Conservation (phyloP, 306 rosid genomes). For the Acacia crassicarpa region DNA sequence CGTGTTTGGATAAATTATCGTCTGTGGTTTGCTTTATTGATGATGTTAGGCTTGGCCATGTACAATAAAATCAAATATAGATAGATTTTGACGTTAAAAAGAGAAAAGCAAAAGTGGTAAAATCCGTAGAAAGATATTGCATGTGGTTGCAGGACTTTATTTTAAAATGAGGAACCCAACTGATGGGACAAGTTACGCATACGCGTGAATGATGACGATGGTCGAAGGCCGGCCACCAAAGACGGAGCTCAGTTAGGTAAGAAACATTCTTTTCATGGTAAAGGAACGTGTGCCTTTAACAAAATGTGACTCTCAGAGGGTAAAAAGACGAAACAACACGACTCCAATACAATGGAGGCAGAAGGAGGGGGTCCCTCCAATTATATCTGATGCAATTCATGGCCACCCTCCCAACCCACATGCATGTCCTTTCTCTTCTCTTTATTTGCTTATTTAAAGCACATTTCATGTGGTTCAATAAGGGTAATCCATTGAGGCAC, state of each 20-base stretch:
- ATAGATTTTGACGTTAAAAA: neutral
- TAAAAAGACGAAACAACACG: neutral
- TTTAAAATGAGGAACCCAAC: neutral
- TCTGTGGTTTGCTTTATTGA: neutral
- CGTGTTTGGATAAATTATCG: neutral
- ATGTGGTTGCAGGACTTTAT: neutral
- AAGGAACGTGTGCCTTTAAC: neutral
- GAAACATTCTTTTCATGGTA: conserved; percentile 1
- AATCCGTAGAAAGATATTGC: neutral
- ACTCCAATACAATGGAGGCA: neutral
- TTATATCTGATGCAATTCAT: neutral
- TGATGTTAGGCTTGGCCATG: neutral
- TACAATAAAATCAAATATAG: neutral
- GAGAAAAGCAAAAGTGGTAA: neutral
- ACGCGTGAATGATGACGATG: neutral
- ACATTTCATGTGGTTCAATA: neutral
- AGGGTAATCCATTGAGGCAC: neutral
- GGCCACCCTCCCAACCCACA: neutral
- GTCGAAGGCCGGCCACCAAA: conserved; percentile 4
- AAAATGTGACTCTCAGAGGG: neutral
- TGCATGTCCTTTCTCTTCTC: neutral
- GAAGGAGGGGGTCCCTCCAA: neutral
- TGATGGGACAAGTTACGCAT: neutral
- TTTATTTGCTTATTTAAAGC: neutral
- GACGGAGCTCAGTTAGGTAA: neutral